Evolutionary conservation across 2,329 filamentous ascomycete genomes (phyloP).

Genomic region (Meredithiella fracta): DNA sequence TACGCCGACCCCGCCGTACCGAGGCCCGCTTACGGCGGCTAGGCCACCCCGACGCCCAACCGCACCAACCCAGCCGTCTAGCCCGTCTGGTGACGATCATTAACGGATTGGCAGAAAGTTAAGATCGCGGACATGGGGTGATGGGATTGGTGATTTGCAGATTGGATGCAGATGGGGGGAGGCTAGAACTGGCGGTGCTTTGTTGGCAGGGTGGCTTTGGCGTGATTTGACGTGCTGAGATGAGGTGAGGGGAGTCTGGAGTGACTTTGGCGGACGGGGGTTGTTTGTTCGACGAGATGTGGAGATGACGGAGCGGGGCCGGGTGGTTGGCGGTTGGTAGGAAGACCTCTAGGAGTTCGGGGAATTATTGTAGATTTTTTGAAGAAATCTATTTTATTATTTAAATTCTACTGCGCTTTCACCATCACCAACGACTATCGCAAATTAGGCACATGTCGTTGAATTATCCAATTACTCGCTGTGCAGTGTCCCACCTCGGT

Average conservation of each 20-base stretch:
- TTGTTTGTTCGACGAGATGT: too few relatives aligned
- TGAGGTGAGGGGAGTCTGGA: too few relatives aligned
- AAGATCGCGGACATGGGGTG: not conserved
- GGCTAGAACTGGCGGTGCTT: not conserved
- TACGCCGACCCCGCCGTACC: too few relatives aligned
- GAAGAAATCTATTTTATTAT: not conserved
- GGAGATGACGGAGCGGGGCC: too few relatives aligned
- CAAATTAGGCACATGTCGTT: not conserved
- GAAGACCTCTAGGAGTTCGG: too few relatives aligned
- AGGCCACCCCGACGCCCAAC: too few relatives aligned
- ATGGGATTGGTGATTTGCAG: not conserved
- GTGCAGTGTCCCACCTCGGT: not conserved
- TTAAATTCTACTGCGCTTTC: too few relatives aligned
- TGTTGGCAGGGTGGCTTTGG: not conserved
- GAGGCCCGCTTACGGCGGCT: too few relatives aligned
- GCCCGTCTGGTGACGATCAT: not conserved
- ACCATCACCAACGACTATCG: not conserved
- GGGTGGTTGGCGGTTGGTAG: too few relatives aligned
- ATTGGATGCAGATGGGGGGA: not conserved
- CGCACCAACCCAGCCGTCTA: not conserved
- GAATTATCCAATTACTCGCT: not conserved
- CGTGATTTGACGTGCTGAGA: too few relatives aligned
- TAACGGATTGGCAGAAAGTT: not conserved
- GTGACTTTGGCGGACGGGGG: too few relatives aligned
- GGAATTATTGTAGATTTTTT: not conserved